Conservation (phyloP, 148 eudicot genomes). For the Gaultheria prostrata region DNA sequence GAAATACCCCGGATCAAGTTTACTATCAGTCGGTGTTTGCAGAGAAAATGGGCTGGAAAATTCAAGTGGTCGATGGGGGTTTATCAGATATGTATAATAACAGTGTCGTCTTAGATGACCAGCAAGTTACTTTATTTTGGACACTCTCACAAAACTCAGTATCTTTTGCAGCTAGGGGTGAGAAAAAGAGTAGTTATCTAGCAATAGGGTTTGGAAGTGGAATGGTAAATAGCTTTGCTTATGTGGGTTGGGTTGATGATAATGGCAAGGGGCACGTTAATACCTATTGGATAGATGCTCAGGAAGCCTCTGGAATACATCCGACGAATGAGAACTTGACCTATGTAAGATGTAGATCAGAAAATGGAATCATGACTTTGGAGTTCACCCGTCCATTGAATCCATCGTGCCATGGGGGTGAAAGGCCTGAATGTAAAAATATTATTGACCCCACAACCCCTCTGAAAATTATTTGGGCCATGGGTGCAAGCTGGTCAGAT, state of each 20-base stretch:
- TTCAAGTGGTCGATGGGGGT: constrained; percentile 96
- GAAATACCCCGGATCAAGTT: constrained; percentile 85
- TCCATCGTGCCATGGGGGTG: constrained; percentile 56
- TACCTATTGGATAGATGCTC: constrained; percentile 84
- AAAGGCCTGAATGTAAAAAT: constrained; percentile 76
- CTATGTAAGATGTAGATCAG: constrained; percentile 85
- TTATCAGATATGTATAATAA: constrained; percentile 87
- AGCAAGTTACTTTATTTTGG: constrained; percentile 86
- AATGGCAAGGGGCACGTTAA: constrained; percentile 63
- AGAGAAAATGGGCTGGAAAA: constrained; percentile 95
- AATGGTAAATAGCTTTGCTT: constrained; percentile 85
- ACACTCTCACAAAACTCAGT: constrained; percentile 68
- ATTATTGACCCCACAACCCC: constrained; percentile 82
- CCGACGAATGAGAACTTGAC: constrained; percentile 80
- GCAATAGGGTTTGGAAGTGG: constrained; percentile 85
- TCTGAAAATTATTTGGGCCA: constrained; percentile 85
- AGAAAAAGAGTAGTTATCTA: constrained; percentile 89
- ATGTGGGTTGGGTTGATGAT: constrained; percentile 91
- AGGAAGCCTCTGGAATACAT: constrained; percentile 60
- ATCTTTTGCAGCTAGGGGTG: constrained; percentile 84
- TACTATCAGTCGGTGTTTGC: constrained; percentile 74
- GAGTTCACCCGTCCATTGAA: constrained; percentile 89
- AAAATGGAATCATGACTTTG: constrained; percentile 85
- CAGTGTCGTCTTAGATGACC: constrained; percentile 88
- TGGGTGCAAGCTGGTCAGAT: constrained; percentile 89